phyloP scores from a whole-genome alignment of 2,329 filamentous ascomycete genomes.

The Fusarium hainanense region DNA sequence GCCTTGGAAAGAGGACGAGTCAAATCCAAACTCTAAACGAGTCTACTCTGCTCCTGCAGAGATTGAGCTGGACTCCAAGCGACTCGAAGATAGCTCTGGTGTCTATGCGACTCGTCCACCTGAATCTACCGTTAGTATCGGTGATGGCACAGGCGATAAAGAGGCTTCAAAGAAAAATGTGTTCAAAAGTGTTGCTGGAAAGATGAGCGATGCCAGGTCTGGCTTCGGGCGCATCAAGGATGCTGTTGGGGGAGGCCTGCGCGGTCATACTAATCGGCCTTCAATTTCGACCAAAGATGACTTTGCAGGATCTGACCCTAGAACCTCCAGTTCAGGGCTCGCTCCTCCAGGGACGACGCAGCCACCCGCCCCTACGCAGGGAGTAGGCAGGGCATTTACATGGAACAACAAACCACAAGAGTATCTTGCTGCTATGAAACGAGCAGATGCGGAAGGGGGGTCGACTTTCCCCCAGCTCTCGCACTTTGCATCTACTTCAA shows the following conservation, averaged over 20 bases:
- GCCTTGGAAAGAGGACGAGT: constrained; percentile 66
- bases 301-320: constrained; percentile 50
- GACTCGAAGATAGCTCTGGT: constrained; percentile 58
- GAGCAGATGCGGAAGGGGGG: constrained; percentile 48
- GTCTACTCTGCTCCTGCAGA: constrained; percentile 64
- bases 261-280: constrained; percentile 64
- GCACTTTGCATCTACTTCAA: constrained; percentile 45
- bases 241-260: constrained; percentile 73
- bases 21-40: constrained; percentile 57
- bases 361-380: constrained; percentile 50
- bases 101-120: constrained; percentile 58
- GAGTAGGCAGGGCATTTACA: constrained; percentile 64
- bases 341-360: constrained; percentile 40
- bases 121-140: constrained; percentile 59
- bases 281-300: constrained; percentile 64
- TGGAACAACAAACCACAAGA: constrained; percentile 74
- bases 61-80: constrained; percentile 60
- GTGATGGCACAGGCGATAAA: constrained; percentile 63
- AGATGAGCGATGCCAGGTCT: constrained; percentile 82
- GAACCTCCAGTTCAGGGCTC: constrained; percentile 25
- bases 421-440: constrained; percentile 59
- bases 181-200: constrained; percentile 82
- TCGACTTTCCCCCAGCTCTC: constrained; percentile 42
- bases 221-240: constrained; percentile 89
- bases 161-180: constrained; percentile 72